phyloP scores from a whole-genome alignment of 176 grass and related monocot genomes.

The Ampelocalamus luodianensis region DNA sequence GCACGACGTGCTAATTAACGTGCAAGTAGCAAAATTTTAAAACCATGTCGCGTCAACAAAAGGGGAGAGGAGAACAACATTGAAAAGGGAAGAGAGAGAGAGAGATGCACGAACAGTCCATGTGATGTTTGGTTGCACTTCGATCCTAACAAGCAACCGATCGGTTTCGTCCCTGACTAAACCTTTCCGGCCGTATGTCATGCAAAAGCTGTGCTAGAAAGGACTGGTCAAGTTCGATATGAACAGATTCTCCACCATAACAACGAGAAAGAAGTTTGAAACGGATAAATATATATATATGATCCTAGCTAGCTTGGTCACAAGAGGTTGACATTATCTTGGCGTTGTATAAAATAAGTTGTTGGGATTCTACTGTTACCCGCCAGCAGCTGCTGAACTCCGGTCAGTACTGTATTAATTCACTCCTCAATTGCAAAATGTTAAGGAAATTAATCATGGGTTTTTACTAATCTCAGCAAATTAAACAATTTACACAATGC shows the following conservation, averaged over 20 bases:
- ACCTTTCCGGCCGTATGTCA: not conserved
- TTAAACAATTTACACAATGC: not conserved
- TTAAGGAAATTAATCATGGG: not conserved
- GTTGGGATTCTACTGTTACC: too few relatives aligned
- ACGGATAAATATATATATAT: too few relatives aligned
- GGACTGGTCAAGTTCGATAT: not conserved
- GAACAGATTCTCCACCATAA: not conserved
- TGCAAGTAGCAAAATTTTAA: not conserved
- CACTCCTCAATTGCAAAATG: not conserved
- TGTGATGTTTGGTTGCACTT: constrained; percentile 18
- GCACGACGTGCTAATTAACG: not conserved
- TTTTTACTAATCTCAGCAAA: not conserved
- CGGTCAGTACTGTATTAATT: not conserved
- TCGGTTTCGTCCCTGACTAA: not conserved
- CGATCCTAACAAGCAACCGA: not conserved
- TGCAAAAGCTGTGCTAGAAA: constrained; percentile 12
- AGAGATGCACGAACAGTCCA: constrained; percentile 18
- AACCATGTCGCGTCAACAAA: not conserved
- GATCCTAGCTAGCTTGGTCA: too few relatives aligned
- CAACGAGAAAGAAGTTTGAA: too few relatives aligned
- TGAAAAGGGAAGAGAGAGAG: not conserved
- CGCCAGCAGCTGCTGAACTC: too few relatives aligned
- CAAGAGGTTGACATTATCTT: too few relatives aligned
- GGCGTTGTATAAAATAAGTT: too few relatives aligned
- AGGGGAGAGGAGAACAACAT: not conserved